Conservation (phyloP, 2,329 filamentous ascomycete genomes). For the Pseudogymnoascus sp. region DNA sequence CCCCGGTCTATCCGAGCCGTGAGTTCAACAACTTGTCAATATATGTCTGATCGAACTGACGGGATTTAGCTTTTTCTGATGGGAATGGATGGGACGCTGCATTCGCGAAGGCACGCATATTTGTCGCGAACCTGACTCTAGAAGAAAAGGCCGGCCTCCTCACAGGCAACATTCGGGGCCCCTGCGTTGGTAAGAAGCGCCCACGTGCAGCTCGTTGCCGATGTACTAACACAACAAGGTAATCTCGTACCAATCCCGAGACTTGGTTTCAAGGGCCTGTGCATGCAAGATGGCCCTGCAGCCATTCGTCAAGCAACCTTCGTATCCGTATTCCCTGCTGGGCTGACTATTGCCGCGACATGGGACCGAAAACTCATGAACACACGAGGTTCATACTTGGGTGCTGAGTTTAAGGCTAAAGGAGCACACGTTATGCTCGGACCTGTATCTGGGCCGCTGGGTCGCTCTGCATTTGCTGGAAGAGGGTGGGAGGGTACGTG, state of each 20-base stretch:
- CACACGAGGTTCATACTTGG: conserved; percentile 40
- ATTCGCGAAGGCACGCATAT: conserved; percentile 50
- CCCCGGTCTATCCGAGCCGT: background rate
- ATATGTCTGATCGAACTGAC: background rate
- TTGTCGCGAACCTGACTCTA: conserved; percentile 56
- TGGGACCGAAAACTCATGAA: conserved; percentile 58
- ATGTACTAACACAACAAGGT: conserved; percentile 18
- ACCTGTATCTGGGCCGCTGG: conserved; percentile 39
- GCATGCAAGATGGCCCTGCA: conserved; percentile 62
- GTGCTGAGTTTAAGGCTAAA: conserved; percentile 61
- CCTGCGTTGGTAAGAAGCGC: conserved; percentile 7
- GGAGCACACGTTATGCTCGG: conserved; percentile 65
- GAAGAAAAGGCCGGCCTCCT: conserved; percentile 44
- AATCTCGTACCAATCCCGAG: conserved; percentile 42
- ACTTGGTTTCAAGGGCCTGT: conserved; percentile 51
- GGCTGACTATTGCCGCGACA: conserved; percentile 60
- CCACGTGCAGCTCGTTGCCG: conserved; percentile 25
- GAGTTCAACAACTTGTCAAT: background rate
- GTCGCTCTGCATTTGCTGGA: conserved; percentile 38
- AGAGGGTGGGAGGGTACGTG: conserved; percentile 29
- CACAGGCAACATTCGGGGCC: conserved; percentile 12
- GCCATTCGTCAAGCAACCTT: conserved; percentile 59
- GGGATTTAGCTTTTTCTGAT: background rate
- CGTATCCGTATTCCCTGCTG: conserved; percentile 62
- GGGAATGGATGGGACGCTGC: conserved; percentile 51